Conservation (phyloP, 805 yeast genomes). For the Kazachstania viticola region DNA sequence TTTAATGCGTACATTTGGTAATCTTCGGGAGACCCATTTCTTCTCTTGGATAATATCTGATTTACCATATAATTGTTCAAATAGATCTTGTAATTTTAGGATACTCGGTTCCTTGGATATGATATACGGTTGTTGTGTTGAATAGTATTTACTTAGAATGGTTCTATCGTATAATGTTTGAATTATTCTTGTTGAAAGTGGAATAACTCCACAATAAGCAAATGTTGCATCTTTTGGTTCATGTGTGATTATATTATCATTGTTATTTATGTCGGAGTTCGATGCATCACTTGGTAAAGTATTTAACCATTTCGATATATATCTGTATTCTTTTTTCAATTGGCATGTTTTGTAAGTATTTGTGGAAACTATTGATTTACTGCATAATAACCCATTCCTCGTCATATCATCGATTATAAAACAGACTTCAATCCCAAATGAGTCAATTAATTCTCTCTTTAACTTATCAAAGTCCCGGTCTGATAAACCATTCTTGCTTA, state of each 20-base stretch:
- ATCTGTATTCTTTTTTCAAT: slow-evolving; percentile 16
- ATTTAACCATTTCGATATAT: slow-evolving; percentile 16
- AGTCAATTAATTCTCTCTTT: slow-evolving; percentile 43
- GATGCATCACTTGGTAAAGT: slow-evolving; percentile 17
- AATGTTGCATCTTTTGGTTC: slow-evolving; percentile 30
- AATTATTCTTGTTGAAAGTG: slow-evolving; percentile 56
- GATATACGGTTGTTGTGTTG: slow-evolving; percentile 25
- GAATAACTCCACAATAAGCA: slow-evolving; percentile 75
- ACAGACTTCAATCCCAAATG: slow-evolving; percentile 44
- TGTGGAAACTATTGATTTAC: no score
- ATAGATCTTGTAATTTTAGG: slow-evolving; percentile 12
- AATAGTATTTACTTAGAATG: slow-evolving; percentile 30
- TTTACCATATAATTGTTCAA: slow-evolving; percentile 19
- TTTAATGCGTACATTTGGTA: slow-evolving; percentile 1
- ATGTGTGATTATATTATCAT: slow-evolving; percentile 5
- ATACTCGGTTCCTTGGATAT: slow-evolving; percentile 19
- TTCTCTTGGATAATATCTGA: slow-evolving; percentile 7
- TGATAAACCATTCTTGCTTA: slow-evolving; percentile 57
- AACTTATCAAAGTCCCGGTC: slow-evolving; percentile 49
- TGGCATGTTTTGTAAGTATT: neutral
- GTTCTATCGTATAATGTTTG: slow-evolving; percentile 56
- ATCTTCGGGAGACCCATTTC: slow-evolving; percentile 21
- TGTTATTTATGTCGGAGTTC: slow-evolving; percentile 3
- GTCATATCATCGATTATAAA: slow-evolving; percentile 19
- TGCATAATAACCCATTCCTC: slow-evolving; percentile 11